Evolutionary conservation across 2,329 filamentous ascomycete genomes (phyloP).

Genomic region (Catunica adiposa): DNA sequence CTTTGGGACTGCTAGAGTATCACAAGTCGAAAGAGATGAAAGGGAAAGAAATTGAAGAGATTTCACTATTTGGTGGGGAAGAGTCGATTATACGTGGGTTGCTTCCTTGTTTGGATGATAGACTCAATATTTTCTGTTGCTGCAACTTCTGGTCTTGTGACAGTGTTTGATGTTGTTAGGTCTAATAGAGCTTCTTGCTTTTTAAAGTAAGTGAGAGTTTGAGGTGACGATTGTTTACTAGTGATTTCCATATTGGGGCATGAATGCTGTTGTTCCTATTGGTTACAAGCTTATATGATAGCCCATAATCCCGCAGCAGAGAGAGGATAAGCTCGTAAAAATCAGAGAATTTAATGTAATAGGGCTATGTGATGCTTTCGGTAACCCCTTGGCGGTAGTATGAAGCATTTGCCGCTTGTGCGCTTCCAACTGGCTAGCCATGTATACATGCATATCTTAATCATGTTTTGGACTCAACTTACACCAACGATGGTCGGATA

Average conservation of each 20-base stretch:
- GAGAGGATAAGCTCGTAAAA: no score
- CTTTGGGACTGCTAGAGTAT: neutral
- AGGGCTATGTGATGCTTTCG: neutral
- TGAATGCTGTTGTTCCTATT: neutral
- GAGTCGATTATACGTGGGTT: neutral
- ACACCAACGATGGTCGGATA: neutral
- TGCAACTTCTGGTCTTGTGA: neutral
- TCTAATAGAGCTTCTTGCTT: neutral
- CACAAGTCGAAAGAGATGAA: slow-evolving; percentile 1
- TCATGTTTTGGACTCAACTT: neutral
- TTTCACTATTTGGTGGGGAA: neutral
- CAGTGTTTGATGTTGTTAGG: neutral
- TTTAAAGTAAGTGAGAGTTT: neutral
- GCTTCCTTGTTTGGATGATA: neutral
- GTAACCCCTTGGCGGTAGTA: neutral
- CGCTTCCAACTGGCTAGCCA: neutral
- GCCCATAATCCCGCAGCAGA: no score
- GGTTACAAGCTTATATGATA: no score
- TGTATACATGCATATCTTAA: neutral
- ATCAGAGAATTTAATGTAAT: neutral
- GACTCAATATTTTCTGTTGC: neutral
- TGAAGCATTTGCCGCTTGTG: neutral
- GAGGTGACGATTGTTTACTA: neutral
- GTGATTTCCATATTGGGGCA: neutral
- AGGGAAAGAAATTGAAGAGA: slow-evolving; percentile 1